A percentile compares a stretch with the other conserved stretches of the same genome.
Evolutionary conservation across 768 basidiomycete species (phyloP).

Genomic region (Lentinula boryana): DNA sequence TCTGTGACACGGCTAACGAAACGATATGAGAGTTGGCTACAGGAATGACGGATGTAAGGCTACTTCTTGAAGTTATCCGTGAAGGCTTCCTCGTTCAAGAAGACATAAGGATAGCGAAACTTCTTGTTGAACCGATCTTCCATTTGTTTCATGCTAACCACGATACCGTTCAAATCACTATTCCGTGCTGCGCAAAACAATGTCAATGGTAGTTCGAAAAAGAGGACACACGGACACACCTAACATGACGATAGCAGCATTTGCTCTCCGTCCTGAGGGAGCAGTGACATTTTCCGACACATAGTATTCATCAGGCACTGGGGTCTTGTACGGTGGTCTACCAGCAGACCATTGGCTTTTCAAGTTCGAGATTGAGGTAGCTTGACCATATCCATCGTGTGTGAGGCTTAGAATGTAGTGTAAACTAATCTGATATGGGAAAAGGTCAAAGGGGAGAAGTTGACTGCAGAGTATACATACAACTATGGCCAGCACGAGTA

Average conservation of each 20-base stretch:
- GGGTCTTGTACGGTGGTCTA: conserved; percentile 47
- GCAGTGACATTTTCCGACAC: conserved; percentile 27
- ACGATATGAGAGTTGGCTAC: background rate
- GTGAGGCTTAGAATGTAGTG: conserved; percentile 65
- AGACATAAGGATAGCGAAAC: conserved; percentile 79
- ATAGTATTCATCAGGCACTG: conserved; percentile 58
- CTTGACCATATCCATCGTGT: conserved; percentile 57
- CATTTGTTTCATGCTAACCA: conserved; percentile 65
- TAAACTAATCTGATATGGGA: conserved; percentile 34
- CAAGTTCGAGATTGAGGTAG: conserved; percentile 44
- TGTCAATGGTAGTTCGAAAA: background rate
- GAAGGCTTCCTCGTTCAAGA: conserved; percentile 80
- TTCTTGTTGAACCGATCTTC: conserved; percentile 91
- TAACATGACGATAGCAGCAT: conserved; percentile 80
- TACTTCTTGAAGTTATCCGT: conserved; percentile 66
- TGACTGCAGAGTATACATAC: conserved; percentile 20
- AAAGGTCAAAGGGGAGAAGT: background rate
- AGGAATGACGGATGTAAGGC: conserved; percentile 7
- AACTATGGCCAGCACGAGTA: conserved; percentile 43
- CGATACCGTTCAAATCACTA: conserved; percentile 50
- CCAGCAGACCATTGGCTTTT: conserved; percentile 25
- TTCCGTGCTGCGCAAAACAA: conserved; percentile 41
- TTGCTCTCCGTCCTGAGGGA: conserved; percentile 56
- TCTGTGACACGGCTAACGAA: conserved; percentile 41
- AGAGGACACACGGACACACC: conserved; percentile 21